Percentiles rank a stretch among this genome's conserved stretches.
Conservation (phyloP, 164 flowering plant species). For the Santalum album region DNA sequence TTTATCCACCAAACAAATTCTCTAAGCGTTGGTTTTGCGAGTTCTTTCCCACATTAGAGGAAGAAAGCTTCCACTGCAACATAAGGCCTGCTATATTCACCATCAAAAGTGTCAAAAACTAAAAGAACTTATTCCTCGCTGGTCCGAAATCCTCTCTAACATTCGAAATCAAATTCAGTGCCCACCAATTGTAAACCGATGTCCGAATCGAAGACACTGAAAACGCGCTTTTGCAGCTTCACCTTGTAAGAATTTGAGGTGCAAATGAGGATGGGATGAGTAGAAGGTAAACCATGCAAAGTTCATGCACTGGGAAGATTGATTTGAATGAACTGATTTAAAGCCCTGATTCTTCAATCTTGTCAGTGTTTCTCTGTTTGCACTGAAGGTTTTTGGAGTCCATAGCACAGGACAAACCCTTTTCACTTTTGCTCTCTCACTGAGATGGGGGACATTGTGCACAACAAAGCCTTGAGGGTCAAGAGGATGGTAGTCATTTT, state of each 20-base stretch:
- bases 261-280: constrained; percentile 11
- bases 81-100: no score
- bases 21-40: no score
- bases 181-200: no score
- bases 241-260: not conserved
- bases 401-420: not conserved
- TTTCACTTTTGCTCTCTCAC: not conserved
- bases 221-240: not conserved
- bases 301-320: not conserved
- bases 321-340: not conserved
- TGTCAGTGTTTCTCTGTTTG: not conserved
- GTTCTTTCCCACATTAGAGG: no score
- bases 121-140: no score
- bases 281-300: constrained; percentile 18
- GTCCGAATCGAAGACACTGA: no score
- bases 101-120: no score
- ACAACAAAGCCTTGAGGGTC: not conserved
- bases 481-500: constrained; percentile 3
- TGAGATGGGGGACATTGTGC: not conserved
- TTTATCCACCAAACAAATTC: no score
- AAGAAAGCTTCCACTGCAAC: no score
- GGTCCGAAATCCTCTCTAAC: no score
- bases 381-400: not conserved
- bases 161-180: no score
- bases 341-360: not conserved